Percentiles rank a stretch among this genome's conserved stretches.
Evolutionary conservation across 805 yeast genomes (phyloP).

Genomic region (Saccharomyces mikatae): DNA sequence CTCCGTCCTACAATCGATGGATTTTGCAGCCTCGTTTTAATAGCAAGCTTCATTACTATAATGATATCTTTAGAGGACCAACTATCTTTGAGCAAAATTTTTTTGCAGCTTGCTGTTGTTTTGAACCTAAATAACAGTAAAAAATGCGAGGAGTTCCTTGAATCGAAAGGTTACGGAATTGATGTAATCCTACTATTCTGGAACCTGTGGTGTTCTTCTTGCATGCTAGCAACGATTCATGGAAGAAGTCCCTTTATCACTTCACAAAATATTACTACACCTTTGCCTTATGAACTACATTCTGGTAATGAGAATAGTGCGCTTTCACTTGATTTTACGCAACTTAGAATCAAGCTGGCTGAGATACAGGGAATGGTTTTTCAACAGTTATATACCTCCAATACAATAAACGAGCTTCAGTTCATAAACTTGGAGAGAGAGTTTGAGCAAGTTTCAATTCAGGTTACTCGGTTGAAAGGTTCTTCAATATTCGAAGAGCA

Average conservation of each 20-base stretch:
- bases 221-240: conserved; percentile 3
- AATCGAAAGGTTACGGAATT: background rate
- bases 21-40: conserved; percentile 4
- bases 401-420: background rate
- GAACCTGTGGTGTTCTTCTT: conserved; percentile 6
- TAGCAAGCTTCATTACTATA: conserved; percentile 4
- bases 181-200: conserved; percentile 3
- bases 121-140: background rate
- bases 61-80: conserved; percentile 4
- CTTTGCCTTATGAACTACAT: background rate
- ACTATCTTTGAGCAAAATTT: conserved; percentile 1
- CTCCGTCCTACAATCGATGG: conserved; percentile 1
- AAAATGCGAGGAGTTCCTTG: background rate
- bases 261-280: conserved; percentile 1
- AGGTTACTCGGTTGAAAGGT: background rate
- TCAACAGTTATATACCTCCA: background rate
- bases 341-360: conserved; percentile 1
- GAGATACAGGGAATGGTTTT: conserved; percentile 1
- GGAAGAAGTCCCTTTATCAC: conserved; percentile 3
- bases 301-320: background rate
- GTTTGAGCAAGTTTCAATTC: background rate
- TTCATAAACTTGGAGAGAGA: background rate
- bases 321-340: conserved; percentile 2
- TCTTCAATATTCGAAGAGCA: background rate
- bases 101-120: conserved; percentile 2